Evolutionary conservation across 805 yeast genomes (phyloP), one percentile per base, ranked within the genome.

Genomic region (Nakazawaea pomicola): DNA sequence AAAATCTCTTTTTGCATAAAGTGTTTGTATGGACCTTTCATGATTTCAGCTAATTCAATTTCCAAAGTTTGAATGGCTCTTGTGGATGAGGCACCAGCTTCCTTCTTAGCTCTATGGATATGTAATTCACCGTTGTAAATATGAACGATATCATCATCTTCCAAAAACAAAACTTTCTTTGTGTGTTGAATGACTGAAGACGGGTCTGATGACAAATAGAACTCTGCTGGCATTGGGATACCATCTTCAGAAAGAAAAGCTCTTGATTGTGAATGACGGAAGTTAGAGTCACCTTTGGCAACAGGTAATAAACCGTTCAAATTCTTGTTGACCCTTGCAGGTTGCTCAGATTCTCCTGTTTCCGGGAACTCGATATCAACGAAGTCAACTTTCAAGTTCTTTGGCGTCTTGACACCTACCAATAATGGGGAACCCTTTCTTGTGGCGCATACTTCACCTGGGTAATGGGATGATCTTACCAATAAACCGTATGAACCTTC

Each of bases 1-100:
- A 84, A 88, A 53, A 93, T 93, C 70, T 93, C 99, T 74, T 93
- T 93, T 68, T 89, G 95, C 99, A 93, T 93, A 65, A 91, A 93
- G 68, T 93, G 99, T 53, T 78, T 80, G 70, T 84, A 91, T 48
- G 86, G 84, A 56, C 99, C 99, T 71, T 89, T 91, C 98, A 93
- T 93, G 61, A 93, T 91, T 69, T 93, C 95, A 47, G 95, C 93
- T 60, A 93, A 78, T 70, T 93, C 96, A 83, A 93, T 76, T 69
- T 93, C 99, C 56, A 93, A 74, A 36, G 97, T 93, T 67, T 93
- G 96, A 56, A 93, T 95, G 40, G 91, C 84, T 73, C 99, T 84
- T 41, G 89, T 87, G 46, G 96, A 81, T n/a, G 96, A 81, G 57
- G 84, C 90, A 53, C 87, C 89, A 16, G 81, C 88, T 49, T 80